Percentiles rank a stretch among this genome's conserved stretches.
These are phyloP conservation scores for Marasmius sp. DNA, from an alignment of 1,284 basidiomycete genomes.

Conservation along the genomic window DNA sequence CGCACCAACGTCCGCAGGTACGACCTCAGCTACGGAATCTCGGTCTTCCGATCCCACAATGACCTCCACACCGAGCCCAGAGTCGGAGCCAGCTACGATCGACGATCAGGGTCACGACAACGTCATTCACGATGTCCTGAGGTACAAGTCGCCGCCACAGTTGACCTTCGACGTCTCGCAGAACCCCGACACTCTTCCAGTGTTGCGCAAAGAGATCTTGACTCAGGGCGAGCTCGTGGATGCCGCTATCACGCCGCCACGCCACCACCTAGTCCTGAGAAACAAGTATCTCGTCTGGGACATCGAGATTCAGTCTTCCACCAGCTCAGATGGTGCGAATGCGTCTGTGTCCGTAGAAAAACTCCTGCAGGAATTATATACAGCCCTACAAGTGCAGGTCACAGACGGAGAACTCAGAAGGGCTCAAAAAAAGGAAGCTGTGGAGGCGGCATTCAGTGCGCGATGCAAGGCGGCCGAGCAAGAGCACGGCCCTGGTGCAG, in stretches of 20 bases:
- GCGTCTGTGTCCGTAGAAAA: background rate
- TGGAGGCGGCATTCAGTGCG: background rate
- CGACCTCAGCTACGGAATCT: too few species aligned
- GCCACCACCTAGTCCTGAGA: background rate
- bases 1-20: too few species aligned
- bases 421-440: background rate
- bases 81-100: too few species aligned
- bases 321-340: background rate
- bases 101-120: too few species aligned
- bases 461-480: background rate
- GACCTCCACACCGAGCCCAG: too few species aligned
- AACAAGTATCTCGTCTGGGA: background rate
- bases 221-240: background rate
- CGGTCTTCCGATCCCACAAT: too few species aligned
- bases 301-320: background rate
- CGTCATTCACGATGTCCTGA: background rate
- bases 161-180: background rate
- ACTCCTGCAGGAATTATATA: background rate
- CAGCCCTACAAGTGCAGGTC: background rate
- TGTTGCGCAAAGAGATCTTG: background rate
- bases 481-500: background rate
- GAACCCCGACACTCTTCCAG: background rate
- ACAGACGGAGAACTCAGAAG: background rate
- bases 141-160: background rate
- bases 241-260: background rate